These are phyloP conservation scores for Aspergillus ustus DNA, from an alignment of 2,329 filamentous ascomycete species.

Conservation along the genomic window DNA sequence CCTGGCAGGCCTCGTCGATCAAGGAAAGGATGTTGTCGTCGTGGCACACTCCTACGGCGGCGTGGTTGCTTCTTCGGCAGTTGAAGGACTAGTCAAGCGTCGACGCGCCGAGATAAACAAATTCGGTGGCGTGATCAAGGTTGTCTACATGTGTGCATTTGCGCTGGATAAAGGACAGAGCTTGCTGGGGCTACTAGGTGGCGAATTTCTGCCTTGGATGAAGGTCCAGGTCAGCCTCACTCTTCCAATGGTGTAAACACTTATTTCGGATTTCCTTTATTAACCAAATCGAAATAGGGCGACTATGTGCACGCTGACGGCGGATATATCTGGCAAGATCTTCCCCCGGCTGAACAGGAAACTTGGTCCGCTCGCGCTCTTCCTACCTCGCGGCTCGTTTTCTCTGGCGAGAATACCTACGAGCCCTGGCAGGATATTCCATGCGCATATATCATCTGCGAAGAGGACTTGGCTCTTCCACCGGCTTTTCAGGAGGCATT, in stretches of 20 bases:
- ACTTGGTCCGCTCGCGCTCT: conserved; percentile 28
- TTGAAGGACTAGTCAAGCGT: conserved; percentile 32
- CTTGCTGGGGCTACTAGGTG: conserved; percentile 33
- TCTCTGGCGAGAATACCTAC: conserved; percentile 30
- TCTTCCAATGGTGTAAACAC: too few species aligned
- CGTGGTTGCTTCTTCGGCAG: conserved; percentile 34
- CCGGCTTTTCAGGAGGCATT: conserved; percentile 37
- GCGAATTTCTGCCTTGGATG: conserved; percentile 25
- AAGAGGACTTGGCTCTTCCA: conserved; percentile 41
- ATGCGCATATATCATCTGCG: conserved; percentile 41
- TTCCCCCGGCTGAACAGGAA: conserved; percentile 28
- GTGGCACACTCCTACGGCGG: conserved; percentile 43
- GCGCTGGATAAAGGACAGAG: conserved; percentile 39
- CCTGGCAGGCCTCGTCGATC: conserved; percentile 32
- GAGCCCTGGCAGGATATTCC: conserved; percentile 43
- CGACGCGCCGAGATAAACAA: conserved; percentile 16
- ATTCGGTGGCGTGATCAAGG: conserved; percentile 30
- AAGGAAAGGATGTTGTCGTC: conserved; percentile 29
- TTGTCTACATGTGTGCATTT: conserved; percentile 42
- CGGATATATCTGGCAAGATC: conserved; percentile 26
- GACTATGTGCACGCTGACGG: conserved; percentile 22
- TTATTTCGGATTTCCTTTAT: too few species aligned
- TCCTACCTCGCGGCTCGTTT: conserved; percentile 33
- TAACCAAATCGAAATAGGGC: conserved; percentile 8
- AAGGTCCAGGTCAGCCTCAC: conserved; percentile 19